Percentiles rank a stretch among this genome's conserved stretches.
These are phyloP conservation scores for Aureobasidium vineae DNA, from an alignment of 2,329 filamentous ascomycete species.

Conservation along the genomic window DNA sequence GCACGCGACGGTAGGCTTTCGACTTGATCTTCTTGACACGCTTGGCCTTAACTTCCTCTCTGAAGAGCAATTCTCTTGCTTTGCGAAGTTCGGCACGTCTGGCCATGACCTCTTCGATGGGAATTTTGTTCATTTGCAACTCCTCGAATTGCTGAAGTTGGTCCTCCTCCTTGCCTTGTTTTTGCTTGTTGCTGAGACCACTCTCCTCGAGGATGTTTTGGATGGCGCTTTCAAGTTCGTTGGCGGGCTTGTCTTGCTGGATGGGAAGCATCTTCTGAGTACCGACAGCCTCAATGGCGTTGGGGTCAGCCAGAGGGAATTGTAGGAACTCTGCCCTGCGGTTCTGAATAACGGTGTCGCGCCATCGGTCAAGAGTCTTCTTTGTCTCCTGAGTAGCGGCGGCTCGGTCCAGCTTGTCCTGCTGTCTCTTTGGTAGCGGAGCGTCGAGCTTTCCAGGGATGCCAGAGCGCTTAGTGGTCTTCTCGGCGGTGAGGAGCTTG, in stretches of 20 bases:
- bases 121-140: constrained; percentile 68
- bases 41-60: constrained; percentile 83
- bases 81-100: constrained; percentile 72
- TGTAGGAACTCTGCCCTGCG: constrained; percentile 84
- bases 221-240: constrained; percentile 81
- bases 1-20: constrained; percentile 88
- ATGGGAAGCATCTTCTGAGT: constrained; percentile 64
- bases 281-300: constrained; percentile 58
- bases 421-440: constrained; percentile 79
- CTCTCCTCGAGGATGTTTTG: constrained; percentile 87
- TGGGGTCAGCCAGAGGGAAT: constrained; percentile 78
- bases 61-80: constrained; percentile 79
- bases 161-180: constrained; percentile 55
- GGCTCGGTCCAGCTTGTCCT: constrained; percentile 76
- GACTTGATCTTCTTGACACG: constrained; percentile 99
- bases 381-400: constrained; percentile 90
- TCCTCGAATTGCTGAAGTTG: constrained; percentile 68
- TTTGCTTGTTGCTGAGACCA: constrained; percentile 63
- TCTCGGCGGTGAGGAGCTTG: constrained; percentile 68
- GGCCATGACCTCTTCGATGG: constrained; percentile 69
- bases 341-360: constrained; percentile 92
- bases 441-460: constrained; percentile 71
- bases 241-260: constrained; percentile 61
- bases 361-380: constrained; percentile 86
- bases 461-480: constrained; percentile 54